These are phyloP conservation scores for Uronychia binucleata DNA, from an alignment of 73 alveolate species.

Conservation along the genomic window DNA sequence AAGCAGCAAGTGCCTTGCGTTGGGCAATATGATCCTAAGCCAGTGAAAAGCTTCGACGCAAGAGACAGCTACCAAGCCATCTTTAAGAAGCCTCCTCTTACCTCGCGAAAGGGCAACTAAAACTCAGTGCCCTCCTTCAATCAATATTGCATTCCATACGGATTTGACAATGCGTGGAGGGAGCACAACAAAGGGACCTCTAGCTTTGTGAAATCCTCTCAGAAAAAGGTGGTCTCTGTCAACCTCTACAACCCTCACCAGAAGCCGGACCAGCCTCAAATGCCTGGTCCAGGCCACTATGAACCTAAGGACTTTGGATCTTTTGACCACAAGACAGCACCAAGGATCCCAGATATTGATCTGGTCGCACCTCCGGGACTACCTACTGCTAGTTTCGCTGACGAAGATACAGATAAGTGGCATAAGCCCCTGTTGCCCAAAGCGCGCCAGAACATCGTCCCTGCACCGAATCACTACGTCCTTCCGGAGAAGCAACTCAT, in stretches of 20 bases:
- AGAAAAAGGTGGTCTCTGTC: slow-evolving; percentile 47
- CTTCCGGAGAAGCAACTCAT: neutral
- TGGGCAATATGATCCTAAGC: slow-evolving; percentile 42
- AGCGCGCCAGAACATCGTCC: neutral
- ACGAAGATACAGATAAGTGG: neutral
- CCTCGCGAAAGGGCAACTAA: too few species aligned
- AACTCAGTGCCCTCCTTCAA: too few species aligned
- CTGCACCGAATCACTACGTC: neutral
- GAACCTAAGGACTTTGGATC: neutral
- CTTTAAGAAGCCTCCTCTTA: too few species aligned
- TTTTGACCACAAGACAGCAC: neutral
- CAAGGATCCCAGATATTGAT: neutral
- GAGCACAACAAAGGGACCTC: slow-evolving; percentile 19
- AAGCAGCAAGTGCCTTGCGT: slow-evolving; percentile 41
- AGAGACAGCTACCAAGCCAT: too few species aligned
- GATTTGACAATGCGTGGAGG: slow-evolving; percentile 31
- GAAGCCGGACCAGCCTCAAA: neutral
- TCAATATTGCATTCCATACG: slow-evolving; percentile 11
- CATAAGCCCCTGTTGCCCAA: neutral
- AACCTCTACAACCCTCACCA: slow-evolving; percentile 64
- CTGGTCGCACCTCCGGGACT: neutral
- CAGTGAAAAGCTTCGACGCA: slow-evolving; percentile 15
- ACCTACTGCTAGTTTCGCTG: neutral
- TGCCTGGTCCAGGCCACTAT: neutral
- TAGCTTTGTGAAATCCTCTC: slow-evolving; percentile 34